These are phyloP conservation scores for Onygena corvina DNA, from an alignment of 2,329 filamentous ascomycete genomes.

Conservation along the genomic window DNA sequence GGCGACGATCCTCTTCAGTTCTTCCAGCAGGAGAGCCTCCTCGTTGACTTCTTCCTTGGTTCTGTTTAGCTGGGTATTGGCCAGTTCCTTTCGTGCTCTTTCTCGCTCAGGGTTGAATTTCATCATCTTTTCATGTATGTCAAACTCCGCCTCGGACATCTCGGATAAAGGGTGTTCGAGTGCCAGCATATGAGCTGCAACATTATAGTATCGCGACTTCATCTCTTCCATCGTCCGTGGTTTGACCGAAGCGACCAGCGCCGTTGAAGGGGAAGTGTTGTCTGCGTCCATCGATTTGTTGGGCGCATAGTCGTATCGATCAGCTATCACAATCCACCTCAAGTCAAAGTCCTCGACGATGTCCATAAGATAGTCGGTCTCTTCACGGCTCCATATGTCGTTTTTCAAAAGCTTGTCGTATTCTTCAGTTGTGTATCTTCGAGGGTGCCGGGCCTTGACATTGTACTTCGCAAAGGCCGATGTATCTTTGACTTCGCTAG, in stretches of 20 bases:
- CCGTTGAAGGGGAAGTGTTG: slow-evolving; percentile 31
- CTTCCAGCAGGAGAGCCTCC: slow-evolving; percentile 76
- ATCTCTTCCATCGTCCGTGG: slow-evolving; percentile 74
- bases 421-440: slow-evolving; percentile 69
- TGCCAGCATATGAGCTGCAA: slow-evolving; percentile 72
- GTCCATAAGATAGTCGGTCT: slow-evolving; percentile 81
- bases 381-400: slow-evolving; percentile 75
- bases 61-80: slow-evolving; percentile 63
- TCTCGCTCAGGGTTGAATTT: slow-evolving; percentile 78
- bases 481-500: slow-evolving; percentile 30
- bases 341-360: slow-evolving; percentile 68
- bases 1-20: slow-evolving; percentile 82
- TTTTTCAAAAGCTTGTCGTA: slow-evolving; percentile 64
- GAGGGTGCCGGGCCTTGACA: slow-evolving; percentile 61
- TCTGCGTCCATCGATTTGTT: slow-evolving; percentile 20
- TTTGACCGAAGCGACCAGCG: slow-evolving; percentile 39
- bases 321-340: slow-evolving; percentile 82
- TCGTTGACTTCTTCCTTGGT: slow-evolving; percentile 81
- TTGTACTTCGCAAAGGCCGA: slow-evolving; percentile 76
- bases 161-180: slow-evolving; percentile 66
- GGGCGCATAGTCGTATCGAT: slow-evolving; percentile 65
- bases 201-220: slow-evolving; percentile 79
- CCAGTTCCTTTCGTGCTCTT: slow-evolving; percentile 69
- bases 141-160: slow-evolving; percentile 80
- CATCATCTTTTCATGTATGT: slow-evolving; percentile 68